Conservation (phyloP, 108 stramenopile species). For the Cyclotella atomus region DNA sequence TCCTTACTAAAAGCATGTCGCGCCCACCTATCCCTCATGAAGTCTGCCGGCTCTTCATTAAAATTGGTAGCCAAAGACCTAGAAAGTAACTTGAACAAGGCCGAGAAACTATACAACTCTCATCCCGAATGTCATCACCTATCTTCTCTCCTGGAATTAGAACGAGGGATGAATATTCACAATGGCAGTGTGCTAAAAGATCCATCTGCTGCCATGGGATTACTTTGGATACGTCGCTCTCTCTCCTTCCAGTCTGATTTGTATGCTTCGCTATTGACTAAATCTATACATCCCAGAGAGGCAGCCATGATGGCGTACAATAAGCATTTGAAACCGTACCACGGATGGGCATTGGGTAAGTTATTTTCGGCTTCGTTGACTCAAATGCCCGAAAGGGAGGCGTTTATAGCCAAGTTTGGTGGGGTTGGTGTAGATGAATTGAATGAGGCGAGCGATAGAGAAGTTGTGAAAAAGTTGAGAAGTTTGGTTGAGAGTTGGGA, state of each 20-base stretch:
- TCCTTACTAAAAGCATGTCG: constrained; percentile 56
- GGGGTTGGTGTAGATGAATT: constrained; percentile 46
- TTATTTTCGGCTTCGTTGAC: constrained; percentile 37
- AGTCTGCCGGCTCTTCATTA: constrained; percentile 41
- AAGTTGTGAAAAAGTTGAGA: constrained; percentile 41
- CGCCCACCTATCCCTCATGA: constrained; percentile 43
- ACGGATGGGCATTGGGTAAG: constrained; percentile 54
- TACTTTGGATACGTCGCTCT: constrained; percentile 65
- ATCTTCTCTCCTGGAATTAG: constrained; percentile 36
- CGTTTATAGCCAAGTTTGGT: constrained; percentile 45
- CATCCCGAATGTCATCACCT: constrained; percentile 41
- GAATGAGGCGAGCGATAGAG: constrained; percentile 21
- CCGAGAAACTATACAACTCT: constrained; percentile 45
- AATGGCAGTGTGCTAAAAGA: constrained; percentile 50
- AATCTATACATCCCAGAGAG: constrained; percentile 23
- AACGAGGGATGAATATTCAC: constrained; percentile 44
- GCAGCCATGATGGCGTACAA: constrained; percentile 48
- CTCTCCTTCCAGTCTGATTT: constrained; percentile 60
- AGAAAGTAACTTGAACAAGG: constrained; percentile 57
- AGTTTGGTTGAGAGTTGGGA: constrained; percentile 32
- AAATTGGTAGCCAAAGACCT: constrained; percentile 59
- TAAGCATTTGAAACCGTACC: constrained; percentile 43
- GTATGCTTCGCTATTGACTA: constrained; percentile 39
- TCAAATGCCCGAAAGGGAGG: constrained; percentile 28
- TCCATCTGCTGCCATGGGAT: constrained; percentile 63